These are phyloP conservation scores for Thalassiosira profunda DNA, from an alignment of 108 stramenopile genomes.

Conservation along the genomic window DNA sequence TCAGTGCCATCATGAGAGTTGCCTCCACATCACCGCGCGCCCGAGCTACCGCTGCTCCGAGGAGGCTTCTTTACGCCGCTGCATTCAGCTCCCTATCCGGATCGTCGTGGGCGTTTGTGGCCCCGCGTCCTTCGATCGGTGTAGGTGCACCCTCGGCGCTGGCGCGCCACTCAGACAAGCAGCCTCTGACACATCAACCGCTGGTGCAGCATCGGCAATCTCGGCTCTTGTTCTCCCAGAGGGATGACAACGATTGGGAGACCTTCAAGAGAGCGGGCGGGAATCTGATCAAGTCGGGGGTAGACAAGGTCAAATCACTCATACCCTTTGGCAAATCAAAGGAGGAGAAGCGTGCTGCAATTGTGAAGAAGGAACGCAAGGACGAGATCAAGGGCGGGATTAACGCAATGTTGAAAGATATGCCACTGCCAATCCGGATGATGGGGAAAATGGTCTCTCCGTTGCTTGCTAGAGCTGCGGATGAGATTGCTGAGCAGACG, in stretches of 20 bases:
- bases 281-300: conserved; percentile 45
- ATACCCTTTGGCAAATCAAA: conserved; percentile 46
- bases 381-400: conserved; percentile 59
- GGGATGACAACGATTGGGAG: conserved; percentile 42
- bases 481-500: conserved; percentile 70
- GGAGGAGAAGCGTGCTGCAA: conserved; percentile 58
- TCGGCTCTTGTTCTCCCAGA: conserved; percentile 25
- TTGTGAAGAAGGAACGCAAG: conserved; percentile 49
- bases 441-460: conserved; percentile 69
- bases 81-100: no score
- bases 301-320: conserved; percentile 34
- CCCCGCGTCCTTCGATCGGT: no score
- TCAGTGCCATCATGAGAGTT: no score
- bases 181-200: no score
- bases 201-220: background rate
- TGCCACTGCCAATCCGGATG: conserved; percentile 73
- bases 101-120: no score
- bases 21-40: background rate
- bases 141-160: no score
- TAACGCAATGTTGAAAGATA: conserved; percentile 63
- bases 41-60: background rate
- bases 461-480: conserved; percentile 56
- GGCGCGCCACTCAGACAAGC: no score
- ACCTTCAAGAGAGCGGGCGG: conserved; percentile 25
- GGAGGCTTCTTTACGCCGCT: no score